phyloP scores from a whole-genome alignment of 75 land plant species.

The Pinus albicaulis region DNA sequence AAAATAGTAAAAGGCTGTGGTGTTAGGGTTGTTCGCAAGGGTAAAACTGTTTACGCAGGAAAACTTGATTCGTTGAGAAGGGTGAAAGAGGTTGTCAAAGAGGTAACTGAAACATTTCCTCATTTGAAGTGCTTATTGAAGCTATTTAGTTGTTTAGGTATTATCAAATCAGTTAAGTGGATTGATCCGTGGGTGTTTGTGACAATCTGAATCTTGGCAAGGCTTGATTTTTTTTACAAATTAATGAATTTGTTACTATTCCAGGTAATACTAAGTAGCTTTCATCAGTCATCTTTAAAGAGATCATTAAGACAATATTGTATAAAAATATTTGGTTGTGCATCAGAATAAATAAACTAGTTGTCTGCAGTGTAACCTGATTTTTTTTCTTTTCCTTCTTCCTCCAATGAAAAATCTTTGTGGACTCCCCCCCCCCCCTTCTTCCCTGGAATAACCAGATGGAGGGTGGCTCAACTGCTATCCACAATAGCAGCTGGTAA shows the following conservation, averaged over 20 bases:
- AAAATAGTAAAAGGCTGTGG: slow-evolving; percentile 88
- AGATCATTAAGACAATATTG: background rate
- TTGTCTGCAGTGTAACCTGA: background rate
- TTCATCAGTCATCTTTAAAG: background rate
- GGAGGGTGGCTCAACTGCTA: too few relatives aligned
- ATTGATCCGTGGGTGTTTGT: background rate
- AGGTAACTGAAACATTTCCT: slow-evolving; percentile 51
- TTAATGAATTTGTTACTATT: background rate
- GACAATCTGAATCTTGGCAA: background rate
- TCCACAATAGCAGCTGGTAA: too few relatives aligned
- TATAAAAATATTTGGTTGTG: background rate
- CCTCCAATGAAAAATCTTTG: too few relatives aligned
- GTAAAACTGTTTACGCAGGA: slow-evolving; percentile 58
- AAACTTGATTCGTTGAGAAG: slow-evolving; percentile 73
- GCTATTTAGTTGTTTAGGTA: background rate
- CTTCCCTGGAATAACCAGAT: too few relatives aligned
- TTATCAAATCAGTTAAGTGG: background rate
- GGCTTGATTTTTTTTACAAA: background rate
- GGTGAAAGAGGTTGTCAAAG: slow-evolving; percentile 92
- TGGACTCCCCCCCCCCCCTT: too few relatives aligned
- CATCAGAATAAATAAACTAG: background rate
- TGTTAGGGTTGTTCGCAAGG: slow-evolving; percentile 59
- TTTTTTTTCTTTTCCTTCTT: too few relatives aligned
- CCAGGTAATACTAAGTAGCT: background rate
- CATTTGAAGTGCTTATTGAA: background rate